Conservation (phyloP, 2,329 filamentous ascomycete genomes). For the Monilinia vaccinii-corymbosi region DNA sequence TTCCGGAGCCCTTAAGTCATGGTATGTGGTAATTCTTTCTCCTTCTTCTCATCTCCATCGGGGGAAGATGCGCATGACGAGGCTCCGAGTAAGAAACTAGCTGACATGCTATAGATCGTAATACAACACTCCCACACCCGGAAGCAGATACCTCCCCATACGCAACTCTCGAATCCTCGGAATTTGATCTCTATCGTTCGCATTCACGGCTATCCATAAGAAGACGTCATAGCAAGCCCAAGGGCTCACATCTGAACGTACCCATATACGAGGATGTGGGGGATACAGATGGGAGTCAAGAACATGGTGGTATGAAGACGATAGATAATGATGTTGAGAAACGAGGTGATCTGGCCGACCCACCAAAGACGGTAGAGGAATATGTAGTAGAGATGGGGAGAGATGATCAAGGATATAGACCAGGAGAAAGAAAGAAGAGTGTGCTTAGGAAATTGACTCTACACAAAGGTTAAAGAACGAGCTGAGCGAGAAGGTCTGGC, state of each 20-base stretch:
- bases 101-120: conserved; percentile 33
- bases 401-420: conserved; percentile 5
- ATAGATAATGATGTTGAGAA: conserved; percentile 6
- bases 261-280: conserved; percentile 20
- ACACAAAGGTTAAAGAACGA: conserved; percentile 6
- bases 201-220: conserved; percentile 17
- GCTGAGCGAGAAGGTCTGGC: background rate
- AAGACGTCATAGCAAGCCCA: conserved; percentile 13
- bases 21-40: conserved; percentile 14
- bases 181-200: conserved; percentile 35
- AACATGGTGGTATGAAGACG: conserved; percentile 5
- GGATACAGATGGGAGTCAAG: conserved; percentile 18
- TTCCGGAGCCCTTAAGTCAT: conserved; percentile 26
- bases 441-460: conserved; percentile 17
- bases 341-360: conserved; percentile 3
- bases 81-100: background rate
- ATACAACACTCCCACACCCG: conserved; percentile 54
- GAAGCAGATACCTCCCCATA: conserved; percentile 49
- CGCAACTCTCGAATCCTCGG: conserved; percentile 47
- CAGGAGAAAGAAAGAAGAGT: conserved; percentile 17
- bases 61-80: too few relatives aligned
- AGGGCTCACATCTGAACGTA: conserved; percentile 9
- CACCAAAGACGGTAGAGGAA: background rate
- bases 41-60: background rate
- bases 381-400: background rate